Base-by-base conservation (phyloP, 2,329 filamentous ascomycete species). In the Dothiorella sarmentorum region DNA sequence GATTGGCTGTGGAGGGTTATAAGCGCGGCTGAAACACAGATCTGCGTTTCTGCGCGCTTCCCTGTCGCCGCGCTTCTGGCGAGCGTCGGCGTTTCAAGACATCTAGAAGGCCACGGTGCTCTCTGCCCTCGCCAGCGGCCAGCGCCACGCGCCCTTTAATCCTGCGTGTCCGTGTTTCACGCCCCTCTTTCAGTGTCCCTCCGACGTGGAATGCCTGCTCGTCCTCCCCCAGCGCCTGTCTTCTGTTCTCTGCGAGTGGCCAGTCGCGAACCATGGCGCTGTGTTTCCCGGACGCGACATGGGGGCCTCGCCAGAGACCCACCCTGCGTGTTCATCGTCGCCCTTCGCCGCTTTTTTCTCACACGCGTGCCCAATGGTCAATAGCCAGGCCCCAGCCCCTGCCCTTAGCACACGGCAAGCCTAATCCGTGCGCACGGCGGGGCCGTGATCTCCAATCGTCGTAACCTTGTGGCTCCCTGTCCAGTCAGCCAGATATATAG, bases 381-480 rank as follows among this genome's bases (percentile, higher is more conserved):
- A 31, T 24, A 11, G 15, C 29, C n/a, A 29, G 3, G 43, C 43
- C 24, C 43, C 43, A 11, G 43, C 43, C 43, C 43, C 49, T 27
- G 49, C 22, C 33, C 10, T 45, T 45, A 29, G 18, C 31, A 7
- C 24, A 35, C 45, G 15, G 45, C 45, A 29, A 51, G 31, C 45
- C 45, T 51, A 27, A 33, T 27, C 45, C 29, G 45, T 35, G 45
- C 24, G 43, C 43, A n/a, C 43, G 43, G 43, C 43, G 43, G 43
- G 24, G 43, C 45, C 20, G 29, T 33, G 49, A 53, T 53, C 49
- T 53, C 49, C 49, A 53, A 40, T 53, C 49, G 49, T 53, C 37
- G 17, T 17, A 20, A 7, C 33, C 49, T 18, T 38, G 49, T 40
- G 35, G n/a, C 49, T 42, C 35, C 22, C 47, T 38, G 33, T 17